Conservation (phyloP, 495 filamentous ascomycete genomes). For the Aspergillus coremiiformis region DNA sequence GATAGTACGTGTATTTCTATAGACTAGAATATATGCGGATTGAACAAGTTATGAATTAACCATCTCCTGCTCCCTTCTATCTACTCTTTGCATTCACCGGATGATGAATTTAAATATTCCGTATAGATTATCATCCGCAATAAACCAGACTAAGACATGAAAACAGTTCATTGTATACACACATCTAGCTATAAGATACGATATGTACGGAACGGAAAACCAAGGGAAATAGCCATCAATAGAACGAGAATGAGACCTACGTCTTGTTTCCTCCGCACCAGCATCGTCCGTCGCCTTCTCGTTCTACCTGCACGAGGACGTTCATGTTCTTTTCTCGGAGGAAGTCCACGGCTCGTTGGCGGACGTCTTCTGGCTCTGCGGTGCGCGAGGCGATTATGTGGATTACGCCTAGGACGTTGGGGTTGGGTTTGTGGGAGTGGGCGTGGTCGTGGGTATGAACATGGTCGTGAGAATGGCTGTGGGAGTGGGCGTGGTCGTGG, state of each 20-base stretch:
- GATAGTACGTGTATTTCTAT: too few species aligned
- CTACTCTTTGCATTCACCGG: too few species aligned
- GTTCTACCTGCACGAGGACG: constrained; percentile 68
- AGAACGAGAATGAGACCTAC: too few species aligned
- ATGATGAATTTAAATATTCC: too few species aligned
- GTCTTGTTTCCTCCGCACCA: constrained; percentile 57
- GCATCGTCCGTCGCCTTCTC: constrained; percentile 66
- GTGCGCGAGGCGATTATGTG: constrained; percentile 68
- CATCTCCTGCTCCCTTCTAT: too few species aligned
- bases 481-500: constrained; percentile 11
- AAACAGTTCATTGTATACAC: too few species aligned
- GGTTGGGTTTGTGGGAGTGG: constrained; percentile 29
- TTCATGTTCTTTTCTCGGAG: constrained; percentile 58
- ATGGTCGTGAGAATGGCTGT: constrained; percentile 18
- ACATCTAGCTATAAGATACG: not conserved
- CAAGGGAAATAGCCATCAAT: not conserved
- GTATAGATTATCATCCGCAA: too few species aligned
- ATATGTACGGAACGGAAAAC: too few species aligned
- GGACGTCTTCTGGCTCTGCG: constrained; percentile 69
- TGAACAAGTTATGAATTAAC: too few species aligned
- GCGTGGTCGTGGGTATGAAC: constrained; percentile 10
- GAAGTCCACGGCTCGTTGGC: constrained; percentile 53
- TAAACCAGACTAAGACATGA: too few species aligned
- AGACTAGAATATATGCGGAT: too few species aligned
- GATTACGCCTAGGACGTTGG: constrained; percentile 65